Percentiles rank a stretch among this genome's conserved stretches.
These are phyloP conservation scores for Penicillium sp. DNA, from an alignment of 2,329 filamentous ascomycete genomes.

Conservation along the genomic window DNA sequence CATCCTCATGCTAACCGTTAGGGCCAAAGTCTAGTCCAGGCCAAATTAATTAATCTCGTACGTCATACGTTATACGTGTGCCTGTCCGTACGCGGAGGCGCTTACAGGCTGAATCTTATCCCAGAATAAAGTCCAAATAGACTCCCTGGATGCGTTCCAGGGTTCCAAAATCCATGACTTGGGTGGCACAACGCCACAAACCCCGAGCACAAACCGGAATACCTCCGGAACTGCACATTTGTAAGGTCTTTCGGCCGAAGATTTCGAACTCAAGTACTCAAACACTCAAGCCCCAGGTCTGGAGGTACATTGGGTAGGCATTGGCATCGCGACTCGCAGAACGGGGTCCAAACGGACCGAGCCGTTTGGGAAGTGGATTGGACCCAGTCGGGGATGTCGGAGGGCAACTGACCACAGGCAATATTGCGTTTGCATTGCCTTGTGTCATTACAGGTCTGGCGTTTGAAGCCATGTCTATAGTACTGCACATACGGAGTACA, in stretches of 20 bases:
- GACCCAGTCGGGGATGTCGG: not conserved
- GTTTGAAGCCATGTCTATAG: not conserved
- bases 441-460: not conserved
- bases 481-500: not conserved
- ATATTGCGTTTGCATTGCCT: not conserved
- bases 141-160: not conserved
- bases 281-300: not conserved
- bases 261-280: too few species aligned
- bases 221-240: not conserved
- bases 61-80: not conserved
- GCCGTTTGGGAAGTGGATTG: not conserved
- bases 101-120: not conserved
- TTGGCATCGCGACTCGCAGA: not conserved
- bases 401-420: not conserved
- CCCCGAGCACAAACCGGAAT: not conserved
- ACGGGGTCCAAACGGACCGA: slow-evolving; percentile 5
- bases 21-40: not conserved
- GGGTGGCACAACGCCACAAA: slow-evolving; percentile 1
- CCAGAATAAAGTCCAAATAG: not conserved
- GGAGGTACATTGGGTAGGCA: not conserved
- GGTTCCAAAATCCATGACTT: not conserved
- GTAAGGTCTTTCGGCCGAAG: not conserved
- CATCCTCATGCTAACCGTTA: not conserved
- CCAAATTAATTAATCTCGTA: not conserved
- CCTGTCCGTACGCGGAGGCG: not conserved